Evolutionary conservation across 1,139 yeast species (phyloP).

Genomic region (Tardiomyces depauwii): DNA sequence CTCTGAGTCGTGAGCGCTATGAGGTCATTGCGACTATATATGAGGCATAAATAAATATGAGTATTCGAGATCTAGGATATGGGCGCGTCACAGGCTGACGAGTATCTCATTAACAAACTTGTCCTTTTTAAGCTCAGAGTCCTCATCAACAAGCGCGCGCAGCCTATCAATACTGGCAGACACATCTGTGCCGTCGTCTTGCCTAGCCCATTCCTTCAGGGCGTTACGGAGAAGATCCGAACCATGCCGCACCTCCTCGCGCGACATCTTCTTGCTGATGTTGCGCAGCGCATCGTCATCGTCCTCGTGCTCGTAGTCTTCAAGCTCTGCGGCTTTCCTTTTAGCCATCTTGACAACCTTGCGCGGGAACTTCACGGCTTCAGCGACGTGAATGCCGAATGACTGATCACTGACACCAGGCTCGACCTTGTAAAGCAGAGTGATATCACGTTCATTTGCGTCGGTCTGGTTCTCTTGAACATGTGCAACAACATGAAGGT

Average conservation of each 20-base stretch:
- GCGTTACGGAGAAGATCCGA: constrained; percentile 42
- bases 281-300: constrained; percentile 26
- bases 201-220: constrained; percentile 49
- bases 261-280: constrained; percentile 33
- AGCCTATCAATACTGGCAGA: constrained; percentile 29
- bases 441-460: constrained; percentile 43
- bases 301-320: constrained; percentile 41
- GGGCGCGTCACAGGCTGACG: constrained; percentile 8
- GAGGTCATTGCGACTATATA: no score
- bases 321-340: constrained; percentile 81
- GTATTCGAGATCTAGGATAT: not conserved
- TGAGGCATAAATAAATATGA: no score
- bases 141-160: constrained; percentile 22
- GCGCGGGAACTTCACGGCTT: constrained; percentile 80
- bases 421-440: constrained; percentile 81
- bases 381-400: constrained; percentile 96
- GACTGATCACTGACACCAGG: constrained; percentile 91
- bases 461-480: constrained; percentile 36
- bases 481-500: constrained; percentile 91
- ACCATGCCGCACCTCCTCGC: constrained; percentile 47
- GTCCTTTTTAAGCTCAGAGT: constrained; percentile 6
- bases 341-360: constrained; percentile 92
- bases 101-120: constrained; percentile 11
- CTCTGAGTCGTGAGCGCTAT: no score
- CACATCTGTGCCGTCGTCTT: constrained; percentile 33